A percentile compares a stretch with the other conserved stretches of the same genome.
Evolutionary conservation across 495 filamentous ascomycete genomes (phyloP).

Genomic region (Astrothelium macrocarpum): DNA sequence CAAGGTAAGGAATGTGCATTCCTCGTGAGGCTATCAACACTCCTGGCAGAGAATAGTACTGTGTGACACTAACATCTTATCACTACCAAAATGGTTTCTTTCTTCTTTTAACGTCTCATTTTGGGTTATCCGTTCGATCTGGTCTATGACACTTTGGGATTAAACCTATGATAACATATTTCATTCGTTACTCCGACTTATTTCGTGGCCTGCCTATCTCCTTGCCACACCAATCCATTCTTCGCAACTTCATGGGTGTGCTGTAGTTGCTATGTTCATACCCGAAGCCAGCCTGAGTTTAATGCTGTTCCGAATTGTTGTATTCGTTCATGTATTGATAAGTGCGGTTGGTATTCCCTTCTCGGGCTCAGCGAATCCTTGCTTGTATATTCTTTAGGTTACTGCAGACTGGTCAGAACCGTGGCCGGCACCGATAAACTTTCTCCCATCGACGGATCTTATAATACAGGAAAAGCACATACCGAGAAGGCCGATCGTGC

Average conservation of each 20-base stretch:
- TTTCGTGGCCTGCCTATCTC: too few species aligned
- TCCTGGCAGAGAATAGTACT: too few species aligned
- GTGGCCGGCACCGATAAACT: neutral
- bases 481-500: neutral
- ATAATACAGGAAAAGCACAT: neutral
- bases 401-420: neutral
- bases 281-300: neutral
- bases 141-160: too few species aligned
- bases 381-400: neutral
- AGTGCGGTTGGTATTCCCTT: neutral
- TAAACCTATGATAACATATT: too few species aligned
- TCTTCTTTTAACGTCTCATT: too few species aligned
- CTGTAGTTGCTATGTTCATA: neutral
- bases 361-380: neutral
- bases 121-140: too few species aligned
- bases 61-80: too few species aligned
- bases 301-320: neutral
- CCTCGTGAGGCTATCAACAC: neutral
- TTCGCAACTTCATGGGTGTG: too few species aligned
- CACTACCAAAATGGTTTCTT: too few species aligned
- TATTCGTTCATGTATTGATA: neutral
- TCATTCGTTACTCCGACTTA: too few species aligned
- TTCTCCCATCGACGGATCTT: neutral
- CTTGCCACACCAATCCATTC: too few species aligned
- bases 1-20: neutral